phyloP scores from a whole-genome alignment of 306 rosid genomes.

The Pyrus bretschneideri region DNA sequence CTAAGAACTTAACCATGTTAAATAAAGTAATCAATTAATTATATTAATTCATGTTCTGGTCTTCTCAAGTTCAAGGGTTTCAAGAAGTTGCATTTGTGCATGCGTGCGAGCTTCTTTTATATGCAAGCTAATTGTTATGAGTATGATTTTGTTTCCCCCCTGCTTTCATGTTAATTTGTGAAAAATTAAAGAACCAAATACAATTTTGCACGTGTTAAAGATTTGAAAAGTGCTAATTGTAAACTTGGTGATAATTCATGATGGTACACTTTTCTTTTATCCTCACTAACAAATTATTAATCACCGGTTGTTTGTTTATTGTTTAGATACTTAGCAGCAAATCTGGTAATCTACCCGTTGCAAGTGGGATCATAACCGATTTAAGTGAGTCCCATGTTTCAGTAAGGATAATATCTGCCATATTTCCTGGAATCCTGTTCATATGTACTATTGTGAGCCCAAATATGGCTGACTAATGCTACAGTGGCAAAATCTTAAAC shows the following conservation, averaged over 20 bases:
- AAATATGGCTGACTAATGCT: background rate
- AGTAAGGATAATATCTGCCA: conserved; percentile 43
- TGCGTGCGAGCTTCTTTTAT: background rate
- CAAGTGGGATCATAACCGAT: conserved; percentile 70
- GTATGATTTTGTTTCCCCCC: background rate
- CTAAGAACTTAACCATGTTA: background rate
- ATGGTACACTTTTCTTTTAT: background rate
- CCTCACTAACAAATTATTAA: conserved; percentile 1
- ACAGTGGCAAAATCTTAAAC: background rate
- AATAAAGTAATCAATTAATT: background rate
- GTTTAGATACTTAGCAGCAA: conserved; percentile 69
- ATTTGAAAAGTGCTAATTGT: background rate
- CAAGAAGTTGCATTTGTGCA: background rate
- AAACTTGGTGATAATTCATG: background rate
- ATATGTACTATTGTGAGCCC: background rate
- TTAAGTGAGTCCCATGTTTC: conserved; percentile 55
- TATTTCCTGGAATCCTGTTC: background rate
- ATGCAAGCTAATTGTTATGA: background rate
- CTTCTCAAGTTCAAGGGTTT: background rate
- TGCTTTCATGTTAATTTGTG: background rate
- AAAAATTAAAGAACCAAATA: background rate
- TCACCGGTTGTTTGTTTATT: conserved; percentile 6
- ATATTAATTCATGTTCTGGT: background rate
- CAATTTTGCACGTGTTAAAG: background rate
- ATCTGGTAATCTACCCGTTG: conserved; percentile 53